phyloP scores from a whole-genome alignment of 768 basidiomycete species.

The Trametes cubensis region DNA sequence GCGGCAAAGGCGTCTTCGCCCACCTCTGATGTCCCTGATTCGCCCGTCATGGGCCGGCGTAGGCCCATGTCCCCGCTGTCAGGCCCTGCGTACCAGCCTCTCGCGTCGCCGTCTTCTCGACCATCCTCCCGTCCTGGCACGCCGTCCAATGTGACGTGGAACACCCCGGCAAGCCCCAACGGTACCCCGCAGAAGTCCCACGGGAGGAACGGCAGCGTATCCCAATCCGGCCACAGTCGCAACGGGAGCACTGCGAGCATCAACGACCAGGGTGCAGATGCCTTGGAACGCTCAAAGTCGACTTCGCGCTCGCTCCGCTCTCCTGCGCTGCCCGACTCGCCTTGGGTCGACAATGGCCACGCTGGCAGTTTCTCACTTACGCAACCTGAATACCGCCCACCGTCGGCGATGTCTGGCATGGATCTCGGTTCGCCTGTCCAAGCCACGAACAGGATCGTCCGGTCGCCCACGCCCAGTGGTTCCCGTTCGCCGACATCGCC shows the following conservation, averaged over 20 bases:
- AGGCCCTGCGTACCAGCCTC: conserved; percentile 59
- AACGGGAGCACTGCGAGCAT: conserved; percentile 36
- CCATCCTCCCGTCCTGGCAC: conserved; percentile 52
- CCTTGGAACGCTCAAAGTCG: conserved; percentile 43
- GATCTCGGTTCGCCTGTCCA: conserved; percentile 53
- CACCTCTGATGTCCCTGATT: conserved; percentile 37
- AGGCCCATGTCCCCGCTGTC: conserved; percentile 77
- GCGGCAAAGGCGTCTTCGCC: conserved; percentile 15
- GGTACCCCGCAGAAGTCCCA: conserved; percentile 40
- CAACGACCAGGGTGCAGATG: conserved; percentile 27
- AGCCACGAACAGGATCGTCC: conserved; percentile 43
- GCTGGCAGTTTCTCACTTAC: conserved; percentile 20
- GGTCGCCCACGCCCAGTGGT: conserved; percentile 62
- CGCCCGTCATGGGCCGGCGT: conserved; percentile 57
- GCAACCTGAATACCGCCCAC: conserved; percentile 38
- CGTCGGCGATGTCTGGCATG: conserved; percentile 52
- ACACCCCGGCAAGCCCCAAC: conserved; percentile 39
- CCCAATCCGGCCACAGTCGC: conserved; percentile 30
- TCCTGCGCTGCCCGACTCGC: conserved; percentile 63
- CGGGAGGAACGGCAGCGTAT: conserved; percentile 58
- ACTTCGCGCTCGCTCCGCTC: conserved; percentile 54
- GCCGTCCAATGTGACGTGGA: conserved; percentile 82
- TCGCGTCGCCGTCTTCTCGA: conserved; percentile 49
- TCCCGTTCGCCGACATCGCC: conserved; percentile 59
- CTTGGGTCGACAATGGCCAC: conserved; percentile 45